Conservation (phyloP, 805 yeast genomes). For the Kuraishia piskuri region DNA sequence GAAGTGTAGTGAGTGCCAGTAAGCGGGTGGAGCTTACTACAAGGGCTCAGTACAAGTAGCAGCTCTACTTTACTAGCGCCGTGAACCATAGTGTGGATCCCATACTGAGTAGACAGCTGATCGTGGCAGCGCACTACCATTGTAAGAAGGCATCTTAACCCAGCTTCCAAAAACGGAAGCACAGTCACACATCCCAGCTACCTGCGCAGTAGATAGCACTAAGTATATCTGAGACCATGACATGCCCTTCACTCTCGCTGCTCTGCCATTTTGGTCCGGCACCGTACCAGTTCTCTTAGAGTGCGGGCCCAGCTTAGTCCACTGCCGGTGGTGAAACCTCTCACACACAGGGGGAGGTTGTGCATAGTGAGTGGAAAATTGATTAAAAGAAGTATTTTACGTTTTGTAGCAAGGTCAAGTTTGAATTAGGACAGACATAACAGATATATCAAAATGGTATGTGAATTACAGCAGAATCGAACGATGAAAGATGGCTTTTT, state of each 20-base stretch:
- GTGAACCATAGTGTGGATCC: too few relatives aligned
- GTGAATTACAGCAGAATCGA: slow-evolving; percentile 1
- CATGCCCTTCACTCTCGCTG: background rate
- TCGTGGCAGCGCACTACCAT: background rate
- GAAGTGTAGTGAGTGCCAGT: too few relatives aligned
- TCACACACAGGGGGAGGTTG: background rate
- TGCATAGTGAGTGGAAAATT: background rate
- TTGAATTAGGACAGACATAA: background rate
- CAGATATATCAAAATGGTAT: slow-evolving; percentile 8
- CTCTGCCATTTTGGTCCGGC: background rate
- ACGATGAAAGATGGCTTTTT: background rate
- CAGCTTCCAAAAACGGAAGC: background rate
- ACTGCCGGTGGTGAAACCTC: background rate
- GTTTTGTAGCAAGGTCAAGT: background rate
- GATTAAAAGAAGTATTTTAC: background rate
- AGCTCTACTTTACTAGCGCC: too few relatives aligned
- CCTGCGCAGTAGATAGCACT: background rate
- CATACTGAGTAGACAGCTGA: too few relatives aligned
- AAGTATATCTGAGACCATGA: background rate
- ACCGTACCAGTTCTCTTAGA: background rate
- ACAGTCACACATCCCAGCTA: background rate
- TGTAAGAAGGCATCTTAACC: background rate
- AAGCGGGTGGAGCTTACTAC: too few relatives aligned
- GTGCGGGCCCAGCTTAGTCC: background rate
- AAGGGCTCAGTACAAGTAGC: too few relatives aligned